phyloP scores from a whole-genome alignment of 78 protist genomes.

The Planoprotostelium fungivorum region DNA sequence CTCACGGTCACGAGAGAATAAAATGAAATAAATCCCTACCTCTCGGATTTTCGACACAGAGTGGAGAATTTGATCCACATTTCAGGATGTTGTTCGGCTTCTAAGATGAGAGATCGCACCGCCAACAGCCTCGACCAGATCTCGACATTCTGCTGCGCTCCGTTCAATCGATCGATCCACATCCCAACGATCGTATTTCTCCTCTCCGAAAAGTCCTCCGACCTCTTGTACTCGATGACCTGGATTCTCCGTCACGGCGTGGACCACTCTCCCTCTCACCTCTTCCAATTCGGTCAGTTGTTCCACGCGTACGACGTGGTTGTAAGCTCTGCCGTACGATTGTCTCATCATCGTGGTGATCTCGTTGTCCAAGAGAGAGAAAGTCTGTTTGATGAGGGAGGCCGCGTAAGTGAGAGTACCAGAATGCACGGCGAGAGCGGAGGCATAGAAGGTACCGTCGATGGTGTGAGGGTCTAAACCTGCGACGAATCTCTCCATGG shows the following conservation, averaged over 20 bases:
- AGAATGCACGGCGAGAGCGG: background rate
- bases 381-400: background rate
- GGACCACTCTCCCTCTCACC: too few species aligned
- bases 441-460: background rate
- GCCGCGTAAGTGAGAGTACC: background rate
- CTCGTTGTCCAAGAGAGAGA: background rate
- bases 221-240: conserved; percentile 19
- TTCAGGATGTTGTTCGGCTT: background rate
- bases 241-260: too few species aligned
- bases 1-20: background rate
- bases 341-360: background rate
- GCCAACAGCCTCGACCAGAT: conserved; percentile 20
- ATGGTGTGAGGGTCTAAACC: background rate
- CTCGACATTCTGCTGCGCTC: conserved; percentile 9
- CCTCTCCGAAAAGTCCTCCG: conserved; percentile 1
- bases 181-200: background rate
- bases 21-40: too few species aligned
- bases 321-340: conserved; percentile 80
- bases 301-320: conserved; percentile 61
- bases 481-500: background rate
- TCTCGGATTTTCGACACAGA: conserved; percentile 8
- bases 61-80: conserved; percentile 41
- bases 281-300: conserved; percentile 88
- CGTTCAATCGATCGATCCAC: conserved; percentile 8
- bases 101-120: conserved; percentile 12